Evolutionary conservation across 2,329 filamentous ascomycete genomes (phyloP).

Genomic region (Gnomoniopsis sp.): DNA sequence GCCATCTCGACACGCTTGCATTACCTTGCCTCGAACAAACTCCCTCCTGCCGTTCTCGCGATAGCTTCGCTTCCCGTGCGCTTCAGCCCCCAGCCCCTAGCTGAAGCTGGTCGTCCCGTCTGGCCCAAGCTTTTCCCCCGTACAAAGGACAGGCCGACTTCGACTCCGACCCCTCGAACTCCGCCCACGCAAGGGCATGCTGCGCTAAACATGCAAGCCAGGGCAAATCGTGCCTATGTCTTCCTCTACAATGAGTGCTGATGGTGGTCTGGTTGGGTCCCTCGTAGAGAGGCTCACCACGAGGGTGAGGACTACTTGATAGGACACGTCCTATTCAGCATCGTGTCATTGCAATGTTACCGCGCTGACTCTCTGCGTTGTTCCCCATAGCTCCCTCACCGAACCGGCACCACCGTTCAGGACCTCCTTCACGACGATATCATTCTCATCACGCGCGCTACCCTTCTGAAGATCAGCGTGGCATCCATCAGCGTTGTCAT

Average conservation of each 20-base stretch:
- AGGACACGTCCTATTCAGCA: neutral
- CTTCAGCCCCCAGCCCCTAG: neutral
- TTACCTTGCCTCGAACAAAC: no score
- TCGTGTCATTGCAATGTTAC: neutral
- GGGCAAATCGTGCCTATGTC: conserved; percentile 23
- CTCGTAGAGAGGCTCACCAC: conserved; percentile 61
- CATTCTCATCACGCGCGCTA: conserved; percentile 57
- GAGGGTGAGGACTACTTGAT: conserved; percentile 44
- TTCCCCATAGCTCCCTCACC: conserved; percentile 54
- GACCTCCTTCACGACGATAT: conserved; percentile 60
- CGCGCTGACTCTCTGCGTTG: conserved; percentile 19
- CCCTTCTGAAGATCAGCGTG: conserved; percentile 58
- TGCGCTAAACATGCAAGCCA: conserved; percentile 27
- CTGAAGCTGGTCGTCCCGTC: conserved; percentile 3
- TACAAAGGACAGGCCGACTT: conserved; percentile 5
- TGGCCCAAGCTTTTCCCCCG: neutral
- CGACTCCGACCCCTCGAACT: neutral
- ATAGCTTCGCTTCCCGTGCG: no score
- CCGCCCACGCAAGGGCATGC: conserved; percentile 16
- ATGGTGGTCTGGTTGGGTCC: conserved; percentile 57
- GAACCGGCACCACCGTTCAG: conserved; percentile 54
- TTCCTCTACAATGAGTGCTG: conserved; percentile 50
- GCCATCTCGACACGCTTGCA: no score
- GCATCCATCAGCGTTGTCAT: conserved; percentile 52
- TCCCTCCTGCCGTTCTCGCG: no score